Evolutionary conservation across 2,329 filamentous ascomycete genomes (phyloP).

Genomic region (Chalaropsis thielavioides): DNA sequence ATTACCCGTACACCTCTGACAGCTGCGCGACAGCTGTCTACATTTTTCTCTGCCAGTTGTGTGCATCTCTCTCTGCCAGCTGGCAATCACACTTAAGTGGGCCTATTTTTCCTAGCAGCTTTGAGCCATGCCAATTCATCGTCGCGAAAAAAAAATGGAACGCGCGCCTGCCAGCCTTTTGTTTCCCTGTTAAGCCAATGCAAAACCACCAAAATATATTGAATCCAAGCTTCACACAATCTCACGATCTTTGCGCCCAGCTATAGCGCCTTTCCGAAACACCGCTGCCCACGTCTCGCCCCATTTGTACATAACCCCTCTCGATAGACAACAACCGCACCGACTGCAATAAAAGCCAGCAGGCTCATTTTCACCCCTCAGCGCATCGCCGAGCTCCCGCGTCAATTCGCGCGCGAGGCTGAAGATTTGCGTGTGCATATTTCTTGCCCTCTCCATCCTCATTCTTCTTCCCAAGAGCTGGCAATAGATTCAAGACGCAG

Average conservation of each 20-base stretch:
- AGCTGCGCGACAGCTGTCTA: too few species aligned
- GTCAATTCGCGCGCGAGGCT: background rate
- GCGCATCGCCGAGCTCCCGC: background rate
- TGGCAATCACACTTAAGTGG: background rate
- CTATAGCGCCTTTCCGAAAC: background rate
- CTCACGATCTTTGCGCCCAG: background rate
- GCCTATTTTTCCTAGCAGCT: background rate
- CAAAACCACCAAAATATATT: background rate
- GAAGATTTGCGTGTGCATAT: background rate
- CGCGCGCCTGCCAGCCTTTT: background rate
- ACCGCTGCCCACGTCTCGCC: too few species aligned
- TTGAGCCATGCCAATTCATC: background rate
- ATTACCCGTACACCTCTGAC: too few species aligned
- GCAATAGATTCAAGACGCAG: too few species aligned
- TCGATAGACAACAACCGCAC: background rate
- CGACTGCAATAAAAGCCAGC: background rate
- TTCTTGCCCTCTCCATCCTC: background rate
- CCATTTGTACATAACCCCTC: background rate
- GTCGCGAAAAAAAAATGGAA: conserved; percentile 5
- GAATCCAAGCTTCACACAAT: background rate
- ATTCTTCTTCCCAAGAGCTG: background rate
- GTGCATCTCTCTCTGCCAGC: too few species aligned
- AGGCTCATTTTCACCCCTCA: background rate
- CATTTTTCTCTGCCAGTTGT: too few species aligned
- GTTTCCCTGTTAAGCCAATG: background rate